These are phyloP conservation scores for Gigaspora rosea DNA, from an alignment of 192 early-diverging fungal genomes.

Conservation along the genomic window DNA sequence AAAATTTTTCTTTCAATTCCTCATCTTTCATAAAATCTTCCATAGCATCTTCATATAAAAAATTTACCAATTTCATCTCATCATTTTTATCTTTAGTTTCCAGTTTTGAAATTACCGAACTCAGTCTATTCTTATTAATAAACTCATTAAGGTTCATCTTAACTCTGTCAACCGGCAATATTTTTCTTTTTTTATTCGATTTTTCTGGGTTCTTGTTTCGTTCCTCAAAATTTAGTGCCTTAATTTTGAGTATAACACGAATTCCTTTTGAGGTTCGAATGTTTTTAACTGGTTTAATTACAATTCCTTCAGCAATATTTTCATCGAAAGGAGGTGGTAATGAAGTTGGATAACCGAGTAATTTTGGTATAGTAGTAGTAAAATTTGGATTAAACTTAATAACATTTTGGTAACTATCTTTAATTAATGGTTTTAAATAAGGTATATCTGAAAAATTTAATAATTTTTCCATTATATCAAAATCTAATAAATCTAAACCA, in stretches of 20 bases:
- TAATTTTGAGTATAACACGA: not conserved
- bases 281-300: not conserved
- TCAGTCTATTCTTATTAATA: not conserved
- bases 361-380: not conserved
- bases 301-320: not conserved
- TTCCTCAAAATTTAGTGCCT: not conserved
- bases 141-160: not conserved
- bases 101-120: not conserved
- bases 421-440: not conserved
- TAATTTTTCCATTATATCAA: not conserved
- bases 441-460: not conserved
- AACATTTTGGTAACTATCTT: not conserved
- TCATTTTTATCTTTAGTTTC: not conserved
- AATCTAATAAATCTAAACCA: not conserved
- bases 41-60: not conserved
- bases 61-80: not conserved
- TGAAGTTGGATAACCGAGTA: not conserved
- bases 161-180: not conserved
- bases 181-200: not conserved
- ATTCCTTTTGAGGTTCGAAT: not conserved
- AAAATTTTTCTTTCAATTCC: not conserved
- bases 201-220: not conserved
- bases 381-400: not conserved
- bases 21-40: slow-evolving; percentile 3
- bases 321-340: not conserved